These are phyloP conservation scores for Boletus sp. DNA, from an alignment of 768 basidiomycete genomes.

Conservation along the genomic window DNA sequence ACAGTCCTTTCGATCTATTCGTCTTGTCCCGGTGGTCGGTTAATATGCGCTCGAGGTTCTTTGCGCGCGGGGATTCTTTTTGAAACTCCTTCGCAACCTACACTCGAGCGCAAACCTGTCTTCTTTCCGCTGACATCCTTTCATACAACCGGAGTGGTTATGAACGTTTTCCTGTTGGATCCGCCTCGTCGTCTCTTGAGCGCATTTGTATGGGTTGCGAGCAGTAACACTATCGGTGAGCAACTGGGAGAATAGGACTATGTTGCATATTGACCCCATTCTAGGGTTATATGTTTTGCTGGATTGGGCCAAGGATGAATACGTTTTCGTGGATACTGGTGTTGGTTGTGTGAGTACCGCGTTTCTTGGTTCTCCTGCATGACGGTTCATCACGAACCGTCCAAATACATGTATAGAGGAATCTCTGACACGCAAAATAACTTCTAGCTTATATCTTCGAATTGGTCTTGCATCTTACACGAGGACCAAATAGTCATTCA, in stretches of 20 bases:
- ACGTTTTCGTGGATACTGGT: conserved; percentile 72
- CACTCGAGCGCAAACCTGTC: conserved; percentile 35
- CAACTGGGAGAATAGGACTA: neutral
- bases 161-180: conserved; percentile 77
- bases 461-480: conserved; percentile 75
- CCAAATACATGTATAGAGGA: neutral
- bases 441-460: conserved; percentile 58
- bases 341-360: conserved; percentile 62
- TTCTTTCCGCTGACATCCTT: conserved; percentile 65
- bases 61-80: conserved; percentile 9
- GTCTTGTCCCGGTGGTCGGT: conserved; percentile 4
- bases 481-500: conserved; percentile 71
- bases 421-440: neutral
- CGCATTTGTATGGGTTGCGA: conserved; percentile 68
- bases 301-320: conserved; percentile 65
- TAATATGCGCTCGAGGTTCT: neutral
- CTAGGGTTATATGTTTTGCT: conserved; percentile 62
- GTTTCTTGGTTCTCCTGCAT: neutral
- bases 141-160: conserved; percentile 63
- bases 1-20: conserved; percentile 4
- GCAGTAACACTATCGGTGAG: conserved; percentile 36
- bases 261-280: conserved; percentile 22
- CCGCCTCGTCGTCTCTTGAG: conserved; percentile 58
- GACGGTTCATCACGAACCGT: conserved; percentile 6
- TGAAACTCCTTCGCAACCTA: conserved; percentile 12